Base-by-base conservation (phyloP, 441 rosid genomes). In the Francoa sonchifolia region DNA sequence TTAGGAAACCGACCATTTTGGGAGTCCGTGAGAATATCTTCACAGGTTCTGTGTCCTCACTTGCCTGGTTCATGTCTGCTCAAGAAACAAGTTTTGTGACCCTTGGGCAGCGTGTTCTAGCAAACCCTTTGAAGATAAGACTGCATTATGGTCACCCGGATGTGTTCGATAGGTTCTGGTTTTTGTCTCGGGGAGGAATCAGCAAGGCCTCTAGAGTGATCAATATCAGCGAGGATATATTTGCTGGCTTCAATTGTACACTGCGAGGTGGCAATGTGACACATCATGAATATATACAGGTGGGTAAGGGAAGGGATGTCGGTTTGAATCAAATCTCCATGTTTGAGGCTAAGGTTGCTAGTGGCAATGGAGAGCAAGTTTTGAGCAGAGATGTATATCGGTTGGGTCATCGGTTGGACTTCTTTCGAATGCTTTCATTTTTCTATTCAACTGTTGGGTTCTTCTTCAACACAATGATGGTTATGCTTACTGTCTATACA, bases 161-260 rank as follows among this genome's bases (percentile, higher is more conserved):
- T n/a, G n/a, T n/a, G 58, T 53, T 53, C 0, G 58, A 53, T 38
- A 28, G 58, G 44, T 44, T 53, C 49, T 53, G 58, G 58, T 53
- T 53, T 44, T 19, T 53, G 42, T 35, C 58, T 13, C 42, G 50
- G 12, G 58, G 58, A 14, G 58, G 58, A 18, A 8, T 53, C 8
- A 53, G 58, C 40, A 53, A 53, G 50, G 58, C 58, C 7, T 44
- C 58, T n/a, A n/a, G n/a, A n/a, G n/a, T n/a, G n/a, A n/a, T n/a
- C n/a, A n/a, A n/a, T n/a, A n/a, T n/a, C n/a, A n/a, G n/a, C n/a
- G n/a, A n/a, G n/a, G n/a, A n/a, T n/a, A n/a, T n/a, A n/a, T n/a
- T n/a, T n/a, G n/a, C 58, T 0, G 58, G 58, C 19, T 53, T 44
- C 33, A 53, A 53, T 34, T 53, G 58, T 32, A 53, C 58, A 11